Conservation (phyloP, 1,284 basidiomycete genomes). For the Apiotrichum sp. region DNA sequence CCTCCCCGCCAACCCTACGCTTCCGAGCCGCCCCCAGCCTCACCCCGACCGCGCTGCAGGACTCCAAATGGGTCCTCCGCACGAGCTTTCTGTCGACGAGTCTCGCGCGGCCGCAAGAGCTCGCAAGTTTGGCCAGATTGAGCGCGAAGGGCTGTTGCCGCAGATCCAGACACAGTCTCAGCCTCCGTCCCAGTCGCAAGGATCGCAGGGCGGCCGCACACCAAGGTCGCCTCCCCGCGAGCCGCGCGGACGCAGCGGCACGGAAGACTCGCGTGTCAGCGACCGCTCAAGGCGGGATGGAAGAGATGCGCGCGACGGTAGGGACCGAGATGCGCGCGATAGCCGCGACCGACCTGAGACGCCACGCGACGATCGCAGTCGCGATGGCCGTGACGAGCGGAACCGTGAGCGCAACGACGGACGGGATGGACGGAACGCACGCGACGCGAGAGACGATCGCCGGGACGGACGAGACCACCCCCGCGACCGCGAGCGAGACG, state of each 20-base stretch:
- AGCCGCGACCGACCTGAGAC: background rate
- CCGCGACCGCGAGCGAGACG: background rate
- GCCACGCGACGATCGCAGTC: background rate
- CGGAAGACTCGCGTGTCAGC: conserved; percentile 35
- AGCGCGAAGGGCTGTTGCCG: background rate
- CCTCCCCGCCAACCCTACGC: conserved; percentile 1
- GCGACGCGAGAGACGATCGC: background rate
- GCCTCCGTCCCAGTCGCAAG: too few species aligned
- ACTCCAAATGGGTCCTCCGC: conserved; percentile 30
- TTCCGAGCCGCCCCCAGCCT: background rate
- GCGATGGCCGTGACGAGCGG: background rate
- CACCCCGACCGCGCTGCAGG: background rate
- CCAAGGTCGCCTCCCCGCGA: conserved; percentile 6
- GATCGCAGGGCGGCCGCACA: background rate
- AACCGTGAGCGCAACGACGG: background rate
- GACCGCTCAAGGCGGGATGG: conserved; percentile 17
- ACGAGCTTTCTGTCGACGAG: conserved; percentile 29
- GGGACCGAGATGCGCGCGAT: background rate
- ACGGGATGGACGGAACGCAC: background rate
- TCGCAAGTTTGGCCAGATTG: conserved; percentile 27
- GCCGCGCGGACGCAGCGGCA: conserved; percentile 24
- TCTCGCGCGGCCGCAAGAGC: conserved; percentile 33
- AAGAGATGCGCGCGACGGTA: background rate
- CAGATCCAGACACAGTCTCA: too few species aligned
- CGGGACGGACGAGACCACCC: background rate